Conservation (phyloP, 2,329 filamentous ascomycete species). For the Cyphellophora attinorum region DNA sequence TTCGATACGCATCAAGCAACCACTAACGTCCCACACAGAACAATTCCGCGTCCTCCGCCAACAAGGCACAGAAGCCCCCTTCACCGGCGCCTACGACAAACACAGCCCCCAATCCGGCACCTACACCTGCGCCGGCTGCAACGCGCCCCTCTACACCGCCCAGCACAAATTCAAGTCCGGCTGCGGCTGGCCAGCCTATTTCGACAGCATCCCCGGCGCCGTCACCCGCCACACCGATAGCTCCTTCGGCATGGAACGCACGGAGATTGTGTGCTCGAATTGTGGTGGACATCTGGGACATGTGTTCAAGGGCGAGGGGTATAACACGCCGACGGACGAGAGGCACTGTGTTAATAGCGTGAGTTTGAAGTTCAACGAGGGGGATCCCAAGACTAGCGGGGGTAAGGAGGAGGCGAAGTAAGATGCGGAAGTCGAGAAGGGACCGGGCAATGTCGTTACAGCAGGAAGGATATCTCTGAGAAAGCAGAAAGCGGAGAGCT, state of each 20-base stretch:
- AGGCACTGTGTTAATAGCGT: constrained; percentile 94
- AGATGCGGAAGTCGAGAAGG: no score
- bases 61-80: constrained; percentile 80
- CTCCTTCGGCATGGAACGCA: constrained; percentile 71
- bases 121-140: constrained; percentile 81
- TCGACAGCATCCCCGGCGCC: constrained; percentile 85
- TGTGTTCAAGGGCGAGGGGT: constrained; percentile 86
- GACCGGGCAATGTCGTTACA: no score
- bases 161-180: constrained; percentile 92
- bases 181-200: constrained; percentile 97
- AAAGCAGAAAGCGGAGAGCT: no score
- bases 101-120: constrained; percentile 67
- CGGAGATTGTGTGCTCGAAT: constrained; percentile 88
- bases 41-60: constrained; percentile 90
- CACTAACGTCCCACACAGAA: constrained; percentile 43
- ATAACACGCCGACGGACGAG: constrained; percentile 80
- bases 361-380: constrained; percentile 71
- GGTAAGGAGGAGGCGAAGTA: constrained; percentile 14
- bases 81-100: constrained; percentile 76
- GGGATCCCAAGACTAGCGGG: constrained; percentile 35
- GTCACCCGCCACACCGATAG: constrained; percentile 73
- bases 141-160: constrained; percentile 82
- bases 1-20: no score
- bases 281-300: constrained; percentile 89
- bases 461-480: no score